A percentile compares a stretch with the other conserved stretches of the same genome.
Conservation (phyloP, 2,329 filamentous ascomycete genomes). For the Cladosporium velox region DNA sequence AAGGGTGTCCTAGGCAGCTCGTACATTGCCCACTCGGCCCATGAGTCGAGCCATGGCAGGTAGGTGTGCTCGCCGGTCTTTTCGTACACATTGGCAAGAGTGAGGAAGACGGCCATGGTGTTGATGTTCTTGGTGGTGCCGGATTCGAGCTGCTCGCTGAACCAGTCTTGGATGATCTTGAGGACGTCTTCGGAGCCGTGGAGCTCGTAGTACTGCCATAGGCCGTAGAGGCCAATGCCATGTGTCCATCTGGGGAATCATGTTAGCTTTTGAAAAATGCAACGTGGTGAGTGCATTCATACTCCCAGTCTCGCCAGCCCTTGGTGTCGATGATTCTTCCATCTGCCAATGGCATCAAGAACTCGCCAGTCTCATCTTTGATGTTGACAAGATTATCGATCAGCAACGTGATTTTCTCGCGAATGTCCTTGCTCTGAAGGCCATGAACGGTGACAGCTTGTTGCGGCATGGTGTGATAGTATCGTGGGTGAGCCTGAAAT, state of each 20-base stretch:
- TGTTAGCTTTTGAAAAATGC: neutral
- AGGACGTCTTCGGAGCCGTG: conserved; percentile 64
- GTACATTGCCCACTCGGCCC: conserved; percentile 82
- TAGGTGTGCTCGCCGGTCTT: conserved; percentile 68
- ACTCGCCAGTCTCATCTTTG: conserved; percentile 72
- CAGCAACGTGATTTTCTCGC: conserved; percentile 62
- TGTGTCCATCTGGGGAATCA: conserved; percentile 55
- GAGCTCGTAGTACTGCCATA: conserved; percentile 79
- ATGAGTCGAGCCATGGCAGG: conserved; percentile 74
- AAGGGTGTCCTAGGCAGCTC: conserved; percentile 71
- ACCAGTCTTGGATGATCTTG: conserved; percentile 72
- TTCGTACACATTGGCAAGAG: conserved; percentile 76
- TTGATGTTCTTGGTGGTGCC: conserved; percentile 85
- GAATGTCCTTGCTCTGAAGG: conserved; percentile 48
- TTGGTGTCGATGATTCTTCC: conserved; percentile 81
- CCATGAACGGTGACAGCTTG: conserved; percentile 38
- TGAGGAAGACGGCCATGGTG: conserved; percentile 78
- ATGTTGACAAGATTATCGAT: conserved; percentile 77
- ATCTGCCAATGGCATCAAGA: conserved; percentile 69
- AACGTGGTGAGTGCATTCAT: conserved; percentile 62
- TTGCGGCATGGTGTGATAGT: conserved; percentile 41
- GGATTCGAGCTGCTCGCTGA: conserved; percentile 65
- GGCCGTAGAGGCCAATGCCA: conserved; percentile 75
- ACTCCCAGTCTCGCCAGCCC: conserved; percentile 58
- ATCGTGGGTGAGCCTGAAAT: neutral